Percentiles rank a stretch among this genome's conserved stretches.
phyloP scores from a whole-genome alignment of 1,284 basidiomycete genomes.

The Cutaneotrichosporon spelunceum region DNA sequence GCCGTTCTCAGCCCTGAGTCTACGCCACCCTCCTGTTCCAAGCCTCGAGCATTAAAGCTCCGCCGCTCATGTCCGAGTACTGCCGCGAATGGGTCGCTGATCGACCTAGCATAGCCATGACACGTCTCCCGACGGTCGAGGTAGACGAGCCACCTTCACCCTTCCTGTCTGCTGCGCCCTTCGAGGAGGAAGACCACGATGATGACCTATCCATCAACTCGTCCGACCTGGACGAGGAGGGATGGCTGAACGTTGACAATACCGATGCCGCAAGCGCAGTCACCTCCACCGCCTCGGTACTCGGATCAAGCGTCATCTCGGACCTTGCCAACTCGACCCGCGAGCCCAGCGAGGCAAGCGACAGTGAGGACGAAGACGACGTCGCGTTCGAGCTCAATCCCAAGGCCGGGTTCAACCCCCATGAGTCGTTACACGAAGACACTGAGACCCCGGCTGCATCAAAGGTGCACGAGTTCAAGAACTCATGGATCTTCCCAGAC shows the following conservation, averaged over 20 bases:
- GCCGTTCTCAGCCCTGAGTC: background rate
- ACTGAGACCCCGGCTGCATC: constrained; percentile 6
- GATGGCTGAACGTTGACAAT: constrained; percentile 16
- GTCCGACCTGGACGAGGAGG: constrained; percentile 17
- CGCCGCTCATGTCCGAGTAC: constrained; percentile 16
- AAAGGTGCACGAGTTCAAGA: constrained; percentile 13
- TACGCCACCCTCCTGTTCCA: background rate
- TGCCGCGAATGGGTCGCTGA: constrained; percentile 21
- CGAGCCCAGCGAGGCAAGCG: constrained; percentile 14
- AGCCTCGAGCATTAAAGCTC: background rate
- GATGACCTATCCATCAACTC: constrained; percentile 17
- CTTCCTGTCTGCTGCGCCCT: background rate
- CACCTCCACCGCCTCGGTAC: constrained; percentile 12
- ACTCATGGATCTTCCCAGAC: constrained; percentile 25
- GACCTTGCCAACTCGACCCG: constrained; percentile 15
- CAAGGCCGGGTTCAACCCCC: background rate
- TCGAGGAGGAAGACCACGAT: constrained; percentile 14
- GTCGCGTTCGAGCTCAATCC: background rate
- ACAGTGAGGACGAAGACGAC: constrained; percentile 2
- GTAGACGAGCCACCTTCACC: background rate
- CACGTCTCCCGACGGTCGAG: background rate
- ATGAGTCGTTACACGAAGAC: constrained; percentile 3
- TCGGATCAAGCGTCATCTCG: constrained; percentile 16
- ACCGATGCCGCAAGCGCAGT: constrained; percentile 1
- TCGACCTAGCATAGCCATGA: constrained; percentile 6